Percentiles rank a stretch among this genome's conserved stretches.
phyloP scores from a whole-genome alignment of 495 filamentous ascomycete genomes.

The Daldinia loculata region DNA sequence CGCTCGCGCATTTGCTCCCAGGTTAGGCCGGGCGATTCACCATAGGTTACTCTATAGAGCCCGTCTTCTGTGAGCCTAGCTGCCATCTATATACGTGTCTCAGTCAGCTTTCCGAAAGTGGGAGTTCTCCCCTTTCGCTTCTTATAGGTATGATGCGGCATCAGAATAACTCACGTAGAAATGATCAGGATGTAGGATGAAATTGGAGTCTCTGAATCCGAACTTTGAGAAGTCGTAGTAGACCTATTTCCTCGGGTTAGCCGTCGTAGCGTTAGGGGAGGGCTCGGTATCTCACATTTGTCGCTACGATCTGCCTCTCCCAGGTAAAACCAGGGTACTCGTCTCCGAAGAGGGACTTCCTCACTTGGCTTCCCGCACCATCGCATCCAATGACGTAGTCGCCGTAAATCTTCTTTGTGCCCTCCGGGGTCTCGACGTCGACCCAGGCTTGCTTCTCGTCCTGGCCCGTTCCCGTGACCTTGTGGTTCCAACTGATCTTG shows the following conservation, averaged over 20 bases:
- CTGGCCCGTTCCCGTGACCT: constrained; percentile 60
- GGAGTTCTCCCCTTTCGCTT: neutral
- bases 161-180: constrained; percentile 51
- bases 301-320: constrained; percentile 67
- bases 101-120: constrained; percentile 1
- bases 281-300: constrained; percentile 58
- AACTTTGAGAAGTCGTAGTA: constrained; percentile 65
- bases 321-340: constrained; percentile 67
- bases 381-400: constrained; percentile 69
- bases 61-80: constrained; percentile 65
- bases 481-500: constrained; percentile 58
- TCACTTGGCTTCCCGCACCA: constrained; percentile 64
- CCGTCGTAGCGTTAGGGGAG: neutral
- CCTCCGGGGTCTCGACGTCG: constrained; percentile 57
- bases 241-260: constrained; percentile 47
- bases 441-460: constrained; percentile 60
- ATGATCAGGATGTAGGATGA: constrained; percentile 66
- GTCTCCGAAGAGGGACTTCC: constrained; percentile 65
- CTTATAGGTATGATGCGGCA: neutral
- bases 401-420: constrained; percentile 52
- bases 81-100: constrained; percentile 56
- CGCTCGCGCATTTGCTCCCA: constrained; percentile 62
- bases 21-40: constrained; percentile 60
- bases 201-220: constrained; percentile 65
- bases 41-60: constrained; percentile 69